Percentiles rank a stretch among this genome's conserved stretches.
Evolutionary conservation across 805 yeast species (phyloP).

Genomic region (Yarrowia osloensis): DNA sequence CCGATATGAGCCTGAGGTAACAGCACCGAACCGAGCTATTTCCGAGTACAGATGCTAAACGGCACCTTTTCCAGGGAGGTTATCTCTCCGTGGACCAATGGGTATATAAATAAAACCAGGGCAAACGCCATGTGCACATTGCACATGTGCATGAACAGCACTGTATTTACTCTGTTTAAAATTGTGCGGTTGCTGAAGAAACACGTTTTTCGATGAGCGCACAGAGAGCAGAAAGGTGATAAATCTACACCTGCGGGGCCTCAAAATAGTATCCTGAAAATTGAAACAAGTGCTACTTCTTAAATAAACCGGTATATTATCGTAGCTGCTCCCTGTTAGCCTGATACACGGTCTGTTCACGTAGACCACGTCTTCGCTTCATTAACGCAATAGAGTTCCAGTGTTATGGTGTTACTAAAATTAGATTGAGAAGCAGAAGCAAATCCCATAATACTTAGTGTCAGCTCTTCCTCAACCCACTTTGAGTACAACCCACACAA

Average conservation of each 20-base stretch:
- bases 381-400: conserved; percentile 12
- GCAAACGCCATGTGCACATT: neutral
- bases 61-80: neutral
- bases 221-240: neutral
- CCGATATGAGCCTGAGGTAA: neutral
- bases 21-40: neutral
- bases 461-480: conserved; percentile 6
- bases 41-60: neutral
- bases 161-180: conserved; percentile 2
- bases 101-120: conserved; percentile 5
- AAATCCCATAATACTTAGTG: neutral
- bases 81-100: neutral
- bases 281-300: neutral
- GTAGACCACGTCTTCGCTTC: conserved; percentile 19
- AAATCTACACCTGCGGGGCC: neutral
- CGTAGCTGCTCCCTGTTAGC: neutral
- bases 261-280: neutral
- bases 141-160: conserved; percentile 14
- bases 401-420: conserved; percentile 28
- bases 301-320: no score
- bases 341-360: neutral
- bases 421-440: conserved; percentile 1
- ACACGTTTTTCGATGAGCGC: neutral
- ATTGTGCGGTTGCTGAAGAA: neutral
- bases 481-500: conserved; percentile 7